Evolutionary conservation across 2,329 filamentous ascomycete genomes (phyloP), one percentile per base, ranked within the genome.

Genomic region (Claviceps sp.): DNA sequence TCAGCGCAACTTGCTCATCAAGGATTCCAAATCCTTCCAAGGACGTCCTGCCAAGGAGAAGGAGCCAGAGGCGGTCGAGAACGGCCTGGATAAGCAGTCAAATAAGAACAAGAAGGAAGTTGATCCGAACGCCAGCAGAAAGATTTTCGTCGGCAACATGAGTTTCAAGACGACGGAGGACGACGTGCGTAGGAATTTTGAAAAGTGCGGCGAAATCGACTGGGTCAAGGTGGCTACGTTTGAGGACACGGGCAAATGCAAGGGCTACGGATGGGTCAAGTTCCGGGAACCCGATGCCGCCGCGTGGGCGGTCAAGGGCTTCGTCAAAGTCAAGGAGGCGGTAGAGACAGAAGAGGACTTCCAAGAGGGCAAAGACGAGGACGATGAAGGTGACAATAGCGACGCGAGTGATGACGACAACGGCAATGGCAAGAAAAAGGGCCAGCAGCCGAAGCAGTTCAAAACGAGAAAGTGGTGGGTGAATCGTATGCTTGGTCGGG

Each of bases 201-300:
- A 77, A 47, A 87, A 84, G 65, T 97, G 91, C 64, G 93, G 93
- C 49, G 76, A 83, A 55, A 80, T 97, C 55, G 80, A 83, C 50
- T 86, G 86, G 71, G 78, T 88, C 57, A 91, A 95, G 69, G 74
- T 97, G 58, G 93, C 93, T 2, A 95, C 90, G 0, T 98, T 98
- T 64, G 88, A 97, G 67, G 94, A 98, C 66, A 85, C 85, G 20
- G 93, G 93, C 44, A 98, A 97, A 71, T 98, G 93, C 74, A 97
- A 97, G 71, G 94, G 93, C 17, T 98, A 85, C 69, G 93, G 85
- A 5, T 98, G 93, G 90, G 82, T 98, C 55, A 87, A 87, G 55
- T 98, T 97, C 68, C 83, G 84, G 63, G 82, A 89, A 49, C 64
- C 90, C 11, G 82, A 86, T 52, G 79, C 85, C 0, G 88, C 88